These are phyloP conservation scores for Immersiella caudata DNA, from an alignment of 495 filamentous ascomycete genomes.

Conservation along the genomic window DNA sequence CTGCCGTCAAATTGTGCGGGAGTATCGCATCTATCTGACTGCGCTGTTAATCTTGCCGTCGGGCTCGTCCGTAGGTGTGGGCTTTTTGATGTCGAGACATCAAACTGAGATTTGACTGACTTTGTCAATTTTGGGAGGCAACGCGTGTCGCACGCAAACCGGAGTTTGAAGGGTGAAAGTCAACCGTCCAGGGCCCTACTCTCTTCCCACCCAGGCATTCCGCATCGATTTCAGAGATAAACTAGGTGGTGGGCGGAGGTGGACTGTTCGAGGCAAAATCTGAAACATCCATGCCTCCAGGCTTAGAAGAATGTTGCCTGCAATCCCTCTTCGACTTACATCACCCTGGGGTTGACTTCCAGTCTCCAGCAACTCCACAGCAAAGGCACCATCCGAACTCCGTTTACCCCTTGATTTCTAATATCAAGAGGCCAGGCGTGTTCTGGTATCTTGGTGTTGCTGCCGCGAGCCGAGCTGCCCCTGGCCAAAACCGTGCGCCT, in stretches of 20 bases:
- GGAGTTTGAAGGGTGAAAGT: no score
- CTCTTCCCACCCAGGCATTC: neutral
- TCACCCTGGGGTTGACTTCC: neutral
- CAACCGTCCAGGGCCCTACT: no score
- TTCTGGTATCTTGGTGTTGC: neutral
- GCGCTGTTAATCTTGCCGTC: no score
- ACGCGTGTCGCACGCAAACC: no score
- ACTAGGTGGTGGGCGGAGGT: neutral
- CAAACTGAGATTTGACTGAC: no score
- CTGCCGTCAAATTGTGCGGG: no score
- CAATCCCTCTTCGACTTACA: neutral
- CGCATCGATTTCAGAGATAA: neutral
- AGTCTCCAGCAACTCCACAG: conserved; percentile 11
- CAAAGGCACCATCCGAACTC: conserved; percentile 15
- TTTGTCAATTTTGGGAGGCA: no score
- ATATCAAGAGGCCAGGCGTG: neutral
- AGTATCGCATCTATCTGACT: no score
- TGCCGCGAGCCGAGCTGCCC: conserved; percentile 5
- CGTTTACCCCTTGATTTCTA: conserved; percentile 9
- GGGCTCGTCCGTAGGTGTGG: no score
- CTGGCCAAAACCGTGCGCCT: conserved; percentile 19
- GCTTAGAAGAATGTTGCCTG: neutral
- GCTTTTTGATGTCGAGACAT: no score
- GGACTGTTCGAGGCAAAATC: neutral
- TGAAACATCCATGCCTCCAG: neutral